Evolutionary conservation across 2,329 filamentous ascomycete species (phyloP).

Genomic region (Cladobotryum protrusum): DNA sequence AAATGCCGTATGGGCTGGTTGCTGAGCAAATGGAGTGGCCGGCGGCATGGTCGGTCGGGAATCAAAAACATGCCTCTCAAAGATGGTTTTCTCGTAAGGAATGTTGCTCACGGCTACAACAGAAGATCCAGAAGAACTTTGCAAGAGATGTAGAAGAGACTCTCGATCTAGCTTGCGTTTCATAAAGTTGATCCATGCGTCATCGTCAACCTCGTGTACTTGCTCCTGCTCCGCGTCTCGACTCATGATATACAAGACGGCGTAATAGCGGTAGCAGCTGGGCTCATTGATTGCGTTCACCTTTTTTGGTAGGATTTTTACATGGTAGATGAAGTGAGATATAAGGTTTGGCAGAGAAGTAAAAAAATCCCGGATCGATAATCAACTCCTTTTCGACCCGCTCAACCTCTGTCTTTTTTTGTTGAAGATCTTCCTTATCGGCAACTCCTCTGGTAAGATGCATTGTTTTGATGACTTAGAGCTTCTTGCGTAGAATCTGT

Average conservation of each 20-base stretch:
- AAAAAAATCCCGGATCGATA: slow-evolving; percentile 22
- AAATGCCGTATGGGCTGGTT: slow-evolving; percentile 15
- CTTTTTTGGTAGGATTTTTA: slow-evolving; percentile 7
- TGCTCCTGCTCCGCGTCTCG: background rate
- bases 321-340: slow-evolving; percentile 8
- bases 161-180: slow-evolving; percentile 5
- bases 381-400: slow-evolving; percentile 16
- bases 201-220: slow-evolving; percentile 4
- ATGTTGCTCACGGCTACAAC: slow-evolving; percentile 20
- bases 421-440: slow-evolving; percentile 6
- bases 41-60: slow-evolving; percentile 2
- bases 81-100: slow-evolving; percentile 25
- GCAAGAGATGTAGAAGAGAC: slow-evolving; percentile 12
- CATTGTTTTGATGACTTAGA: slow-evolving; percentile 11
- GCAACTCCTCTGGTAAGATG: background rate
- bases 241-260: background rate
- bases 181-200: slow-evolving; percentile 18
- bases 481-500: slow-evolving; percentile 13
- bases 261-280: slow-evolving; percentile 6
- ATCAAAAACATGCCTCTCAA: slow-evolving; percentile 18
- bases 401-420: slow-evolving; percentile 12
- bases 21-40: slow-evolving; percentile 3
- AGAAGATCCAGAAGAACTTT: background rate
- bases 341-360: slow-evolving; percentile 13
- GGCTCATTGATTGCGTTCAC: slow-evolving; percentile 8